Evolutionary conservation across 495 filamentous ascomycete species (phyloP).

Genomic region (Astrothelium subdiscretum): DNA sequence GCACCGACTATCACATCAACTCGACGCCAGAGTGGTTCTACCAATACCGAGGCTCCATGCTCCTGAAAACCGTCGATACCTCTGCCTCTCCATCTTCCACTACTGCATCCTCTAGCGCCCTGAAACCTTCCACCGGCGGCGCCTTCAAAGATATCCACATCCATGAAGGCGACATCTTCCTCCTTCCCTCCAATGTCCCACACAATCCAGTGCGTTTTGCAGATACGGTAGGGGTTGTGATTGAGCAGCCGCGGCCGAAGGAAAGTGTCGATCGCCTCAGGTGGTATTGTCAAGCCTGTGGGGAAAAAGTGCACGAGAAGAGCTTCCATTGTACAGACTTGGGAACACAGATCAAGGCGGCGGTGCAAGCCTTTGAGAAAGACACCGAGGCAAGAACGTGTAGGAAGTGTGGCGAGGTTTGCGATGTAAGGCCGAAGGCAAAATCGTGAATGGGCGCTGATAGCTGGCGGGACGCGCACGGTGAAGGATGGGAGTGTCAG

Average conservation of each 20-base stretch:
- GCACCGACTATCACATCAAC: constrained; percentile 99
- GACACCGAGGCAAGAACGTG: constrained; percentile 66
- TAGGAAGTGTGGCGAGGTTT: constrained; percentile 63
- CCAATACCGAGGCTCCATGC: constrained; percentile 85
- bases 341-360: constrained; percentile 93
- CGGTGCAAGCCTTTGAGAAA: constrained; percentile 70
- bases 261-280: constrained; percentile 65
- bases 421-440: constrained; percentile 33
- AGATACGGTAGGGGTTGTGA: constrained; percentile 68
- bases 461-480: too few relatives aligned
- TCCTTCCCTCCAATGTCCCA: constrained; percentile 79
- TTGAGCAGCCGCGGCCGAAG: constrained; percentile 73
- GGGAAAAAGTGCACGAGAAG: constrained; percentile 69
- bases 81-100: not conserved
- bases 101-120: not conserved
- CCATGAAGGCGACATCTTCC: constrained; percentile 86
- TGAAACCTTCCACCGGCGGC: constrained; percentile 19
- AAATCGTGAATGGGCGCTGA: not conserved
- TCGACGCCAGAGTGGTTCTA: constrained; percentile 95
- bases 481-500: too few relatives aligned
- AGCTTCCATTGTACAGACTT: constrained; percentile 82
- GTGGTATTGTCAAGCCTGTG: constrained; percentile 77
- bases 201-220: constrained; percentile 66
- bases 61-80: constrained; percentile 72
- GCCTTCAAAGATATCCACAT: constrained; percentile 76